Base-by-base conservation (phyloP, 768 basidiomycete genomes). In the Boletus coccyginus region DNA sequence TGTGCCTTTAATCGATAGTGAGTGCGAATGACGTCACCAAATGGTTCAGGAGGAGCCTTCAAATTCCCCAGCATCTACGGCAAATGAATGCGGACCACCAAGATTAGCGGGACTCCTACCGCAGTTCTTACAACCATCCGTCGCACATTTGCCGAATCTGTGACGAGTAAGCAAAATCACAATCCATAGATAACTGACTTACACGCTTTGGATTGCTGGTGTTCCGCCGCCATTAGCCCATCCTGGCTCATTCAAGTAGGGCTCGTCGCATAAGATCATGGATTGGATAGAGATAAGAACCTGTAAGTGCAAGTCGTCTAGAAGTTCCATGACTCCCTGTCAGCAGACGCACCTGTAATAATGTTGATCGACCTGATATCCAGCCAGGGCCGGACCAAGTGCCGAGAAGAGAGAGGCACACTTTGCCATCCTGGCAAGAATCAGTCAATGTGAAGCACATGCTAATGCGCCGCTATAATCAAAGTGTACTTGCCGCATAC, bases 321-420 rank as follows among this genome's bases (percentile, higher is more conserved):
- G 52, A 21, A 50, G 14, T 16, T 19, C 29, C 14, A n/a, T 12
- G 17, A 27, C 29, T 24, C n/a, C 40, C 2, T 27, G 32, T 52
- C 14, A 45, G 32, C 1, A 42, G 33, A 66, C 77, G 42, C 46
- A 84, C 91, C 77, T 96, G 94, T 5, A 96, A 79, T 47, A 98
- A 73, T 7, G 94, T 97, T 8, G 92, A 94, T 68, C 86, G 88
- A 24, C 95, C 94, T 3, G 92, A 66, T 43, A 94, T 80, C 95
- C 94, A 97, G 24, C 95, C 95, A 24, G 95, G 95, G 1, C 95
- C 94, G 17, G 75, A 70, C 95, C 95, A 97, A 13, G 95, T 97
- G 32, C 94, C 94, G 24, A 97, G 79, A 17, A 97, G 76, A 27
- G 91, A 93, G 36, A 96, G 74, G 70, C 95, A 97, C 16, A 98